Base-by-base conservation (phyloP, 768 basidiomycete genomes). In the Lactarius indigo region DNA sequence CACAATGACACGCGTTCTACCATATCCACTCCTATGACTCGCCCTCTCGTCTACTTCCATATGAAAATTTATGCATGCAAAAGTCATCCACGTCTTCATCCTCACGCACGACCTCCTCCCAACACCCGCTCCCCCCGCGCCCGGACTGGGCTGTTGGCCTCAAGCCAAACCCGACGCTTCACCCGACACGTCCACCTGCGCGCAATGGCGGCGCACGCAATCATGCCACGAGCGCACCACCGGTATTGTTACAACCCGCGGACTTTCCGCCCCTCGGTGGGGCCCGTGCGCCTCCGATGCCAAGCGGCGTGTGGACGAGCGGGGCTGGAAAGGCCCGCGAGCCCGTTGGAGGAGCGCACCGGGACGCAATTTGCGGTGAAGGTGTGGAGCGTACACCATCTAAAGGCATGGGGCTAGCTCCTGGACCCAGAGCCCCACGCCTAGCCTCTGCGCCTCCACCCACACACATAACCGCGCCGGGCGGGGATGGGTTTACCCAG, bases 121-220 rank as follows among this genome's bases (percentile, higher is more conserved):
- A 77, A 69, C 86, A 87, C 64, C 92, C 92, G 17, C 81, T 94
- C 44, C 92, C 92, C 4, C 79, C 91, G 2, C 83, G 92, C 64
- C 92, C 92, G 47, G 92, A 94, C 74, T 94, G 93, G 92, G 92
- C 92, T 20, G 90, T 94, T 5, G 91, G 91, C 18, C 80, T 94
- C 39, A 91, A 89, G 74, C 85, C 91, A 0, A 88, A 91, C 66
- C 87, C 88, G 33, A 89, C 85, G 15, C 75, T 90, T 31, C 84
- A 89, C 69, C 56, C 82, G 35, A 77, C 82, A 1, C 78, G 78
- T 31, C 41, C 64, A 31, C 66, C 74, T 17, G 66, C 77, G 28
- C 82, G 86, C 12, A 84, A 86, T 72, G 85, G 85, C 65, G 85
- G 88, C 57, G 80, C 82, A 70, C 71, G 75, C 17, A 71, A 75